Evolutionary conservation across 2,329 filamentous ascomycete genomes (phyloP).

Genomic region (Aspergillus aculeatus): DNA sequence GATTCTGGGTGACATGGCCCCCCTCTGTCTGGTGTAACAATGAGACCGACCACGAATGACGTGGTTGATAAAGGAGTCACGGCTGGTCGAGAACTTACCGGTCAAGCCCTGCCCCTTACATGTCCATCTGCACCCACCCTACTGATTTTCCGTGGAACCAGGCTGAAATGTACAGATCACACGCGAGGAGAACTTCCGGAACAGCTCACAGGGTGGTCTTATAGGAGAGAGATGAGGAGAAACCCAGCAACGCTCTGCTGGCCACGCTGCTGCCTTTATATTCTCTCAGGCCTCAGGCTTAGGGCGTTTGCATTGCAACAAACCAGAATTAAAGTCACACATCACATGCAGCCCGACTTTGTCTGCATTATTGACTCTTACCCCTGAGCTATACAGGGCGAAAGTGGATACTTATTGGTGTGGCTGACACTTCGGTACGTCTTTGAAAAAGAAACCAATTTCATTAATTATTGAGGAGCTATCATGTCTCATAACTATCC

Average conservation of each 20-base stretch:
- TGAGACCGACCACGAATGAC: background rate
- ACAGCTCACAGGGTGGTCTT: background rate
- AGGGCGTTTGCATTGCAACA: background rate
- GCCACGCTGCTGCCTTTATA: background rate
- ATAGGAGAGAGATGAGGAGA: background rate
- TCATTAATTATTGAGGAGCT: background rate
- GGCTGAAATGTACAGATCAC: conserved; percentile 8
- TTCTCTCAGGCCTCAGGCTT: background rate
- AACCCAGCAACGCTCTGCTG: background rate
- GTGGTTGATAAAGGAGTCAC: conserved; percentile 2
- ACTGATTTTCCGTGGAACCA: conserved; percentile 14
- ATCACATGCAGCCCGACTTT: conserved; percentile 7
- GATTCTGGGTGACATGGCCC: conserved; percentile 25
- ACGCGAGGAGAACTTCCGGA: background rate
- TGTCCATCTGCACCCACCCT: background rate
- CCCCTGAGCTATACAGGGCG: background rate
- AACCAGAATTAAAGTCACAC: background rate
- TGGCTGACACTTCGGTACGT: background rate
- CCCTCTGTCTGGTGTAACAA: background rate
- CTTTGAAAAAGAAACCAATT: background rate
- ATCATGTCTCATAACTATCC: background rate
- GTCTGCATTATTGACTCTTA: background rate
- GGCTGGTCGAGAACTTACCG: background rate
- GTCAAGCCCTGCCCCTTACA: conserved; percentile 2
- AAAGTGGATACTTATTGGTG: background rate